Conservation (phyloP, 495 filamentous ascomycete genomes). For the Tetracladium setigerum region DNA sequence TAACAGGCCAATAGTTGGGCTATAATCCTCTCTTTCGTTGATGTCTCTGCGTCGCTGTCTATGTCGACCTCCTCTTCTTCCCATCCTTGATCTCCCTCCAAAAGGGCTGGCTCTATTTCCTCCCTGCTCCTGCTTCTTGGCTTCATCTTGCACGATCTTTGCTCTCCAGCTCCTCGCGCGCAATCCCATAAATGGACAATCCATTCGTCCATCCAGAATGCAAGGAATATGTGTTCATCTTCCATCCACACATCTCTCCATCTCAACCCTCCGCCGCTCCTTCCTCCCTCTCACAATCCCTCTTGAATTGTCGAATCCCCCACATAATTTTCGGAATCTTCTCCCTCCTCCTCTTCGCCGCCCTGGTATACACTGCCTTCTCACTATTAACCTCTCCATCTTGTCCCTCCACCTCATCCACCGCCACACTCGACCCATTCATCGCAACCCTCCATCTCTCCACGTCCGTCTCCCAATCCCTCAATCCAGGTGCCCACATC, state of each 20-base stretch:
- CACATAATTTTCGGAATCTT: conserved; percentile 24
- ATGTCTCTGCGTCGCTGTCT: no score
- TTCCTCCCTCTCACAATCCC: conserved; percentile 8
- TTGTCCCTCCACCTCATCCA: conserved; percentile 8
- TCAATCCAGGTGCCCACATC: conserved; percentile 29
- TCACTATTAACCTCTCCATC: conserved; percentile 9
- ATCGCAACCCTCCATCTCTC: conserved; percentile 17
- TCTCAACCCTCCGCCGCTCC: background rate
- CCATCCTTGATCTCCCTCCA: no score
- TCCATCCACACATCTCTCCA: background rate
- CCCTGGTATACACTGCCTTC: conserved; percentile 13
- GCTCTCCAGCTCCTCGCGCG: no score
- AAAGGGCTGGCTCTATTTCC: no score
- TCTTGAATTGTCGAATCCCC: conserved; percentile 22
- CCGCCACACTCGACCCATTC: conserved; percentile 1
- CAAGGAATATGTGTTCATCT: background rate
- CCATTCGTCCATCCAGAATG: no score
- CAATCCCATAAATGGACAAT: no score
- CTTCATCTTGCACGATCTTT: no score
- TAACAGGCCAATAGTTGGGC: no score
- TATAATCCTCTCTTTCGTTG: no score
- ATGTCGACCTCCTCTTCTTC: no score
- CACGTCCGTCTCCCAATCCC: conserved; percentile 41
- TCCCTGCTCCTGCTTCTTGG: no score
- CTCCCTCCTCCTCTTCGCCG: conserved; percentile 14